A percentile compares a stretch with the other conserved stretches of the same genome.
Evolutionary conservation across 495 filamentous ascomycete genomes (phyloP).

Genomic region (Penicillium salamii): DNA sequence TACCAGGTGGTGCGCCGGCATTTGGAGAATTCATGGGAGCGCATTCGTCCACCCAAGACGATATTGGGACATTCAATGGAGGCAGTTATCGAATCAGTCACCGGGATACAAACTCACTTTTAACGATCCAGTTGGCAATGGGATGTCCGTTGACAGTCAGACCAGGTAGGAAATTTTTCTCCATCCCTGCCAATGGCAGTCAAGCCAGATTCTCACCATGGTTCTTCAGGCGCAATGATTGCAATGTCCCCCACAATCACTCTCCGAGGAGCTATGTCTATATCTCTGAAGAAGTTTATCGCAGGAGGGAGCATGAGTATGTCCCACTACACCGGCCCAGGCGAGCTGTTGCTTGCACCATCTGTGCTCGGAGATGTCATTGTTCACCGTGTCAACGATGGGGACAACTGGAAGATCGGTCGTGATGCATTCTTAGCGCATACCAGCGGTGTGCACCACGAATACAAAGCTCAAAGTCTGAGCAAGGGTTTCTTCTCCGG

Average conservation of each 20-base stretch:
- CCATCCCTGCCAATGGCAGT: too few species aligned
- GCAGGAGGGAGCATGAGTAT: slow-evolving; percentile 75
- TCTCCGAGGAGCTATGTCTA: slow-evolving; percentile 74
- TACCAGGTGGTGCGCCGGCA: slow-evolving; percentile 46
- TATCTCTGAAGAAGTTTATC: slow-evolving; percentile 81
- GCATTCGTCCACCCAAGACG: slow-evolving; percentile 59
- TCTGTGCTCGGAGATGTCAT: slow-evolving; percentile 82
- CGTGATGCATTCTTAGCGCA: slow-evolving; percentile 74
- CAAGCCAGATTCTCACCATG: background rate
- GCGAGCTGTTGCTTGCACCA: slow-evolving; percentile 83
- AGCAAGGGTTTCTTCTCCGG: slow-evolving; percentile 91
- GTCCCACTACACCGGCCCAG: slow-evolving; percentile 85
- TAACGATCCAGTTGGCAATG: slow-evolving; percentile 86
- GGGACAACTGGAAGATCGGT: slow-evolving; percentile 74
- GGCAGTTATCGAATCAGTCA: slow-evolving; percentile 93
- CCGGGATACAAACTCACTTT: slow-evolving; percentile 81
- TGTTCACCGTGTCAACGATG: slow-evolving; percentile 64
- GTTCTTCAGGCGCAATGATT: slow-evolving; percentile 71
- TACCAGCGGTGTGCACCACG: slow-evolving; percentile 75
- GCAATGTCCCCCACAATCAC: slow-evolving; percentile 89
- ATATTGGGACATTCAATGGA: slow-evolving; percentile 92
- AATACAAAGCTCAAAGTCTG: slow-evolving; percentile 84
- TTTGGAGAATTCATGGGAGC: slow-evolving; percentile 59
- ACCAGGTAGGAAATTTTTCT: slow-evolving; percentile 57
- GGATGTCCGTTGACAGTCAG: slow-evolving; percentile 80